These are phyloP conservation scores for Sordariomycetes sp. DNA, from an alignment of 2,329 filamentous ascomycete species.

Conservation along the genomic window DNA sequence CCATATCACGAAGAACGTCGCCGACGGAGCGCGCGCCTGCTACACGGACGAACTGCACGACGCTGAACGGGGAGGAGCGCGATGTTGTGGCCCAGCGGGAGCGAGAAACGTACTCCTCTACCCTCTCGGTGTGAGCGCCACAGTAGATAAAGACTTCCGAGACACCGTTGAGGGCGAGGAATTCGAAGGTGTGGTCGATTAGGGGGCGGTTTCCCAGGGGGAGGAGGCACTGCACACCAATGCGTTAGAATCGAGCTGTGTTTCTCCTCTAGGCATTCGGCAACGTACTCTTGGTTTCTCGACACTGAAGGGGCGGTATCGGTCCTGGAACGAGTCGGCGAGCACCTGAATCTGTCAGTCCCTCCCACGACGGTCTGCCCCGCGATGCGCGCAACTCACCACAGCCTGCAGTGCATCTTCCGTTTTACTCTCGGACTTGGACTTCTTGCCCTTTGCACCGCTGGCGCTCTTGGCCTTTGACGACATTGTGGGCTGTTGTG, in stretches of 20 bases:
- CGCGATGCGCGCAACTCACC: constrained; percentile 29
- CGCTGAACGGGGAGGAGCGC: constrained; percentile 57
- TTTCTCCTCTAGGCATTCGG: background rate
- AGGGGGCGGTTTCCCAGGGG: constrained; percentile 88
- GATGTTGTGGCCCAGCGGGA: constrained; percentile 62
- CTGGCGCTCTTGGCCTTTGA: constrained; percentile 30
- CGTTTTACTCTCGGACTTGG: constrained; percentile 44
- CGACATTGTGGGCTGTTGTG: constrained; percentile 27
- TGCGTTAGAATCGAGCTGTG: constrained; percentile 8
- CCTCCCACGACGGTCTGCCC: constrained; percentile 15
- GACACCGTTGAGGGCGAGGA: constrained; percentile 90
- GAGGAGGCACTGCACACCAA: constrained; percentile 63
- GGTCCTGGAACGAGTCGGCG: constrained; percentile 88
- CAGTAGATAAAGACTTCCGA: constrained; percentile 90
- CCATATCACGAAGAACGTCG: constrained; percentile 89
- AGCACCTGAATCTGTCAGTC: constrained; percentile 51
- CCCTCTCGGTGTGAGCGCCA: constrained; percentile 74
- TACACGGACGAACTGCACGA: constrained; percentile 77
- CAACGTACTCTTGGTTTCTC: constrained; percentile 75
- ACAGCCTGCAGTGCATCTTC: constrained; percentile 51
- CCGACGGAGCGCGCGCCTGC: constrained; percentile 76
- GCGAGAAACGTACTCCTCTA: constrained; percentile 75
- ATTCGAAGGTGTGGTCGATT: constrained; percentile 96
- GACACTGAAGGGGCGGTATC: constrained; percentile 82
- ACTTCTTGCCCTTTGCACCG: constrained; percentile 42